Conservation (phyloP, 1,284 basidiomycete genomes). For the Leccinum pachyderme region DNA sequence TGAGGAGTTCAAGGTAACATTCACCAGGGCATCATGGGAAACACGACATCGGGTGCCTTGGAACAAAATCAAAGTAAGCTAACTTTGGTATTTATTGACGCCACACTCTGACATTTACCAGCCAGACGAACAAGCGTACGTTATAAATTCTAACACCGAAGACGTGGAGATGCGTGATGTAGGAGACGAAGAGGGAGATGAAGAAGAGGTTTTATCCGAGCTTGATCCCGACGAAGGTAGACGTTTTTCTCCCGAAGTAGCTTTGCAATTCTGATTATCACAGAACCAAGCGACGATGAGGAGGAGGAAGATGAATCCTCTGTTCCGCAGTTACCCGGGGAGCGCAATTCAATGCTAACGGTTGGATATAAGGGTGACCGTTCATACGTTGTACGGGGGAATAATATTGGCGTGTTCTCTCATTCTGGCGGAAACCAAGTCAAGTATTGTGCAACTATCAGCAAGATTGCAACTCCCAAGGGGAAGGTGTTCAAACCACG, state of each 20-base stretch:
- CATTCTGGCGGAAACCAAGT: conserved; percentile 78
- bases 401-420: conserved; percentile 97
- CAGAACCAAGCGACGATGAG: conserved; percentile 54
- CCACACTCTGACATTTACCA: conserved; percentile 21
- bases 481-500: conserved; percentile 86
- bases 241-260: conserved; percentile 6
- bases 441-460: conserved; percentile 88
- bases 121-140: conserved; percentile 79
- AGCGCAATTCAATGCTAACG: conserved; percentile 86
- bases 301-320: conserved; percentile 51
- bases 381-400: conserved; percentile 93
- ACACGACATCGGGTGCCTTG: conserved; percentile 74
- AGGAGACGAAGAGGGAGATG: conserved; percentile 70
- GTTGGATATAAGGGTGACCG: conserved; percentile 96
- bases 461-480: conserved; percentile 77
- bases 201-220: conserved; percentile 69
- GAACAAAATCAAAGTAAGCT: conserved; percentile 77
- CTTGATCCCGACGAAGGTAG: conserved; percentile 58
- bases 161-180: conserved; percentile 87
- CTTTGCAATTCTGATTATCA: conserved; percentile 10
- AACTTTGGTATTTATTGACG: neutral
- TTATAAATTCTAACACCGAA: conserved; percentile 65
- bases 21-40: conserved; percentile 82
- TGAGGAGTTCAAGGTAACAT: conserved; percentile 61
- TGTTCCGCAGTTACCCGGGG: conserved; percentile 48